phyloP scores from a whole-genome alignment of 2,329 filamentous ascomycete species.

The Colletotrichum phormii region DNA sequence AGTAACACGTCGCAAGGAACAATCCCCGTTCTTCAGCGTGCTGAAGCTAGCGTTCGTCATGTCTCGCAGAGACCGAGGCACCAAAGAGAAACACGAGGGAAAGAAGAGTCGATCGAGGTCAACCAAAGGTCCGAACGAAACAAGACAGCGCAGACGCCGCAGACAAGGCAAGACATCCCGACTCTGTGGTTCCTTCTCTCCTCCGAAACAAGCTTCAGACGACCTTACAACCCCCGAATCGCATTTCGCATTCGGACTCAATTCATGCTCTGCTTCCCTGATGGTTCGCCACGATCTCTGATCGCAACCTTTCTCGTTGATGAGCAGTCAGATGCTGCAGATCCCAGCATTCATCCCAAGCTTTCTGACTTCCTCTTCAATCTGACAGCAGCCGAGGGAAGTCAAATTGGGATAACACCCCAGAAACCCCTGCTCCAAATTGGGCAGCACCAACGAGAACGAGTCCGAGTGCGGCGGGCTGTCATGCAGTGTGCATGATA shows the following conservation, averaged over 20 bases:
- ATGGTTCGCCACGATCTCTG: conserved; percentile 4
- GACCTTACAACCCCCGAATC: conserved; percentile 10
- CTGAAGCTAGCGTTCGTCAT: neutral
- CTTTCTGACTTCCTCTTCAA: neutral
- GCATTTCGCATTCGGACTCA: conserved; percentile 14
- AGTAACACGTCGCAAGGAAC: neutral
- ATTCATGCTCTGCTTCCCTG: conserved; percentile 8
- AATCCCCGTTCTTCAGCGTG: neutral
- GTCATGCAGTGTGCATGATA: neutral
- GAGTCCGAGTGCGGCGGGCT: conserved; percentile 29
- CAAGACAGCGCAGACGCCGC: neutral
- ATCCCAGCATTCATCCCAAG: conserved; percentile 1
- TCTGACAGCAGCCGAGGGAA: conserved; percentile 23
- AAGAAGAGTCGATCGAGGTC: neutral
- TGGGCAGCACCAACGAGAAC: conserved; percentile 26
- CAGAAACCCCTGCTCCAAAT: conserved; percentile 4
- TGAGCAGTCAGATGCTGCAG: neutral
- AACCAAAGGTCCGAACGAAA: neutral
- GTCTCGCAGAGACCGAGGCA: conserved; percentile 28
- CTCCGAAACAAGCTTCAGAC: conserved; percentile 31
- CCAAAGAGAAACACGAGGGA: conserved; percentile 17
- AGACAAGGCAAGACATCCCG: neutral
- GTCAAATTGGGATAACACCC: neutral
- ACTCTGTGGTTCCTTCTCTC: neutral
- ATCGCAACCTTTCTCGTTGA: neutral